A percentile compares a stretch with the other conserved stretches of the same genome.
Conservation (phyloP, 176 grass and related monocot genomes). For the Phoenix dactylifera region DNA sequence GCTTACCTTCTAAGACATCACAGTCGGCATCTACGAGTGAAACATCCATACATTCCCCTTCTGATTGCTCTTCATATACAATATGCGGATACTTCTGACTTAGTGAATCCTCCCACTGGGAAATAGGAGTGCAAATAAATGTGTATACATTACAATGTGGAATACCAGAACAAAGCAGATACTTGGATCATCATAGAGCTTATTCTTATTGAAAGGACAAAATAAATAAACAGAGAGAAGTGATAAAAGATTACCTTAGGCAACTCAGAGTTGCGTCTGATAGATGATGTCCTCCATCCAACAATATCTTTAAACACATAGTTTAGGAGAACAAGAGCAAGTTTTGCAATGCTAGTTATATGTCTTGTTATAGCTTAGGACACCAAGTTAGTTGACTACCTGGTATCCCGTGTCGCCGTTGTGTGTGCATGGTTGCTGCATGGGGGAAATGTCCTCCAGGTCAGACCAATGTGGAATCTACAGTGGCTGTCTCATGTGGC, state of each 20-base stretch:
- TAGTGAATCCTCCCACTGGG: conserved; percentile 56
- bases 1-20: conserved; percentile 66
- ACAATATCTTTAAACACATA: conserved; percentile 74
- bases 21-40: conserved; percentile 20
- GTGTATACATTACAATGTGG: not conserved
- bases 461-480: too few species aligned
- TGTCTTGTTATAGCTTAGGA: not conserved
- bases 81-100: conserved; percentile 81
- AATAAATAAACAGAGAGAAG: not conserved
- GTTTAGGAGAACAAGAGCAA: conserved; percentile 32
- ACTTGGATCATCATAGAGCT: too few species aligned
- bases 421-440: too few species aligned
- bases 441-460: too few species aligned
- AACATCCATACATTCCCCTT: conserved; percentile 37
- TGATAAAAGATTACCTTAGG: conserved; percentile 41
- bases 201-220: not conserved
- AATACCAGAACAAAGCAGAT: too few species aligned
- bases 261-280: conserved; percentile 72
- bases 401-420: too few species aligned
- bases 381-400: too few species aligned
- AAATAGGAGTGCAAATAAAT: conserved; percentile 16
- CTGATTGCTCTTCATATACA: conserved; percentile 73
- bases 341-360: conserved; percentile 18
- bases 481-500: too few species aligned
- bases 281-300: conserved; percentile 97